Base-by-base conservation (phyloP, 352 stramenopile species). In the Phytopythium delawarense region DNA sequence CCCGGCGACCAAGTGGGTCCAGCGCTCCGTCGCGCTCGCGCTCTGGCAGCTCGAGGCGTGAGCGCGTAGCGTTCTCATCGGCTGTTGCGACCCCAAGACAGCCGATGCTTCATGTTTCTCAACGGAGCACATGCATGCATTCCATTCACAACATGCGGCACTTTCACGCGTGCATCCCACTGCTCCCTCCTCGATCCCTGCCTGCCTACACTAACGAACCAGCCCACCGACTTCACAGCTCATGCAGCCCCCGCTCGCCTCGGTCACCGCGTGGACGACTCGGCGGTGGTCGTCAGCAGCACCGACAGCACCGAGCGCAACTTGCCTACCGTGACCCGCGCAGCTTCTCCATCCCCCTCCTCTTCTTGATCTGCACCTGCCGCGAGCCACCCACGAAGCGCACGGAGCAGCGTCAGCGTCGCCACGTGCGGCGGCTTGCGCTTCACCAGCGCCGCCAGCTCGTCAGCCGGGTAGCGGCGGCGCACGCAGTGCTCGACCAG, bases 1-100 rank as follows among this genome's bases (percentile, higher is more conserved):
- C 66, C 68, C 75, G 21, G 71, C 71, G 50, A 85, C 64, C 55
- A 75, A 89, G 63, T 96, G 87, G 87, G 73, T 91, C 32, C 82
- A 96, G 64, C 85, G 87, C 28, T 88, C 84, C 0, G 83, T 96
- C 20, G 87, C 85, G 40, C 73, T 96, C 62, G 76, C 89, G 59
- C 73, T 94, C 13, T 96, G 85, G 86, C 80, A 96, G 61, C 69
- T 81, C 21, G 66, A 75, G 30, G 61, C 58, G 20, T 85, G 79
- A 56, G 56, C 20, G 39, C 23, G 21, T n/a, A 30, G n/a, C 20
- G 2, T 7, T 16, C 37, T 61, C 21, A 2, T 16, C 35, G 35
- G 35, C 9, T 40, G 35, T 40, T 40, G 35, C 35, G 35, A 40
- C 35, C 35, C 8, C 35, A 40, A 40, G 12, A 6, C 35, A 40